These are phyloP conservation scores for Trichosporon asahii DNA, from an alignment of 1,284 basidiomycete species.

Conservation along the genomic window DNA sequence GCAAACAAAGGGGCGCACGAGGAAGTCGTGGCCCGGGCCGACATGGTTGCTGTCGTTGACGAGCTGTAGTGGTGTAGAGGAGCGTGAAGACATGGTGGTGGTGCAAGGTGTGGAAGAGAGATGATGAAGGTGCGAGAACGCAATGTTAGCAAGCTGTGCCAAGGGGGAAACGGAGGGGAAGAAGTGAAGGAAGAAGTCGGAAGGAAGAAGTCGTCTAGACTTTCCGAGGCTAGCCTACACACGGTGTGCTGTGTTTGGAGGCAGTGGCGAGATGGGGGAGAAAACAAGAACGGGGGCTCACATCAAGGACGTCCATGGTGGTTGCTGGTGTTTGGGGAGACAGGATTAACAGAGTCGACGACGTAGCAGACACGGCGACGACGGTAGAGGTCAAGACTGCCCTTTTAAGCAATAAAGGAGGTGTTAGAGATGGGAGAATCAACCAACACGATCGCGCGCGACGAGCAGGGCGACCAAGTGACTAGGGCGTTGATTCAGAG, in stretches of 20 bases:
- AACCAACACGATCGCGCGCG: slow-evolving; percentile 1
- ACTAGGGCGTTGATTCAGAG: neutral
- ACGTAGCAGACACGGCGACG: slow-evolving; percentile 1
- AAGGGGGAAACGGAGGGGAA: neutral
- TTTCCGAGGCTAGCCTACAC: neutral
- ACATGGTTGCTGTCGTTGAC: slow-evolving; percentile 47
- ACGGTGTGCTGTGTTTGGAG: neutral
- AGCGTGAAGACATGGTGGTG: neutral
- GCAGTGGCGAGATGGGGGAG: slow-evolving; percentile 6
- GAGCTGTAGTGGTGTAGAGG: slow-evolving; percentile 32
- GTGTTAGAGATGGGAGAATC: slow-evolving; percentile 3
- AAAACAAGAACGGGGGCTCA: slow-evolving; percentile 24
- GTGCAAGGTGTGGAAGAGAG: neutral
- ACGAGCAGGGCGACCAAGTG: neutral
- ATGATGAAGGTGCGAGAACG: slow-evolving; percentile 7
- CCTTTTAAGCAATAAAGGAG: slow-evolving; percentile 6
- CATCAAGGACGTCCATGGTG: slow-evolving; percentile 38
- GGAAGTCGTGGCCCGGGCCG: slow-evolving; percentile 38
- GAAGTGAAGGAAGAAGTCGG: slow-evolving; percentile 6
- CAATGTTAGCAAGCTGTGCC: neutral
- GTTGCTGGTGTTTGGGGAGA: slow-evolving; percentile 10
- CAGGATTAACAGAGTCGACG: slow-evolving; percentile 5
- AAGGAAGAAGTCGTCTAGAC: slow-evolving; percentile 17
- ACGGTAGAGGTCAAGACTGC: neutral
- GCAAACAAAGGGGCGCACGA: slow-evolving; percentile 48